Conservation (phyloP, 1,284 basidiomycete genomes). For the Fistulinella cinereoalba region DNA sequence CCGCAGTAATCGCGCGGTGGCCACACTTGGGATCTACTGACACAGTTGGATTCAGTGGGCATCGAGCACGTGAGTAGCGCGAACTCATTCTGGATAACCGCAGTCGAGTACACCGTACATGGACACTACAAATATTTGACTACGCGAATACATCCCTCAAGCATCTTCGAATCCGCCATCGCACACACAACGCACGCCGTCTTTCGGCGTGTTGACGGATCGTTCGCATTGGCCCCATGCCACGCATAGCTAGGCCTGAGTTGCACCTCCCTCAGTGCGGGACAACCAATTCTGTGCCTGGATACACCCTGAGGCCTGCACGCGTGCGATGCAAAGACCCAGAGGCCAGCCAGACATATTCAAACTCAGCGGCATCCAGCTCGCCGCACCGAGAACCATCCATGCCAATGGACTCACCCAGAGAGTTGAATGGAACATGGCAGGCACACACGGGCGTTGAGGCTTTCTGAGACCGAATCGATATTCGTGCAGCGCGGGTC, state of each 20-base stretch:
- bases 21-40: no score
- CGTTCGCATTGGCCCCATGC: not conserved
- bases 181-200: not conserved
- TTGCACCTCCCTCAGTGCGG: not conserved
- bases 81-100: no score
- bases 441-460: slow-evolving; percentile 10
- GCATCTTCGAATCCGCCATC: slow-evolving; percentile 18
- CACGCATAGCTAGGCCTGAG: not conserved
- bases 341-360: slow-evolving; percentile 18
- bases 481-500: slow-evolving; percentile 7
- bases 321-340: not conserved
- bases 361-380: slow-evolving; percentile 22
- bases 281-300: slow-evolving; percentile 2
- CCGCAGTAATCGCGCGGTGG: no score
- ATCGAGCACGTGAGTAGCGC: no score
- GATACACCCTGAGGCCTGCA: slow-evolving; percentile 20
- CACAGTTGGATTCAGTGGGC: no score
- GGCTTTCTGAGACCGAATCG: slow-evolving; percentile 5
- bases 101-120: no score
- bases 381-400: slow-evolving; percentile 17
- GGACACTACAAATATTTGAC: no score
- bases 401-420: slow-evolving; percentile 10
- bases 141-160: slow-evolving; percentile 1
- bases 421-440: slow-evolving; percentile 10
- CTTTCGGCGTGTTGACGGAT: not conserved